Evolutionary conservation across 2,329 filamentous ascomycete species (phyloP).

Genomic region (Nigrospora sphaerica): DNA sequence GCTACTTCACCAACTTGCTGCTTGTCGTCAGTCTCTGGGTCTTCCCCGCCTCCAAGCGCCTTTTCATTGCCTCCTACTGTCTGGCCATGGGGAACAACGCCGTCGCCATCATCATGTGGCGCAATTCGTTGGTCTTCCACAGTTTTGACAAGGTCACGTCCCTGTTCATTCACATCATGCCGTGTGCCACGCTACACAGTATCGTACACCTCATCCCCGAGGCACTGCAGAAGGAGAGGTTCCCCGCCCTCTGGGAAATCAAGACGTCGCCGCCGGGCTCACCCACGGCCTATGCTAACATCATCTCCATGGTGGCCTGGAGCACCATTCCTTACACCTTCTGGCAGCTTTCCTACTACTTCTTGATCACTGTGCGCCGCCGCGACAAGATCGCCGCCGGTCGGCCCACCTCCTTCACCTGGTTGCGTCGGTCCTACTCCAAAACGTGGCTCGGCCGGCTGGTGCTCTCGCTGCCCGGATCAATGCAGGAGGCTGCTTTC

Average conservation of each 20-base stretch:
- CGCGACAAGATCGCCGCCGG: conserved; percentile 93
- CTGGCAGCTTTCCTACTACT: conserved; percentile 91
- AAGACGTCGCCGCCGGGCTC: conserved; percentile 62
- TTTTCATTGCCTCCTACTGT: conserved; percentile 90
- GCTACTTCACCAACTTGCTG: conserved; percentile 95
- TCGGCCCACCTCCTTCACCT: conserved; percentile 93
- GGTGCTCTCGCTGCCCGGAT: conserved; percentile 69
- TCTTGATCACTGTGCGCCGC: conserved; percentile 91
- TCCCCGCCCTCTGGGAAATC: conserved; percentile 81
- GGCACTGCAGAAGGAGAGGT: conserved; percentile 59
- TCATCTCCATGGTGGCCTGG: conserved; percentile 86
- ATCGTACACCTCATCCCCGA: conserved; percentile 74
- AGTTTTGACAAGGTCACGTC: conserved; percentile 97
- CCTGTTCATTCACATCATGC: conserved; percentile 99
- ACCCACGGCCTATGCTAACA: conserved; percentile 68
- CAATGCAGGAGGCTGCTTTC: conserved; percentile 80
- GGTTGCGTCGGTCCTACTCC: conserved; percentile 86
- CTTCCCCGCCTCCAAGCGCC: conserved; percentile 81
- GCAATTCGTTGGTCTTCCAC: conserved; percentile 97
- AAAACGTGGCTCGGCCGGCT: conserved; percentile 83
- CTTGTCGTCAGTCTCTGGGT: conserved; percentile 78
- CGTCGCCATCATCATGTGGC: conserved; percentile 97
- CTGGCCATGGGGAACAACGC: conserved; percentile 95
- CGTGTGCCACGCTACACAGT: conserved; percentile 86
- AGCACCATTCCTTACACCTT: conserved; percentile 85